Evolutionary conservation across 1,139 yeast genomes (phyloP).

Genomic region (Debaryomyces robertsiae): DNA sequence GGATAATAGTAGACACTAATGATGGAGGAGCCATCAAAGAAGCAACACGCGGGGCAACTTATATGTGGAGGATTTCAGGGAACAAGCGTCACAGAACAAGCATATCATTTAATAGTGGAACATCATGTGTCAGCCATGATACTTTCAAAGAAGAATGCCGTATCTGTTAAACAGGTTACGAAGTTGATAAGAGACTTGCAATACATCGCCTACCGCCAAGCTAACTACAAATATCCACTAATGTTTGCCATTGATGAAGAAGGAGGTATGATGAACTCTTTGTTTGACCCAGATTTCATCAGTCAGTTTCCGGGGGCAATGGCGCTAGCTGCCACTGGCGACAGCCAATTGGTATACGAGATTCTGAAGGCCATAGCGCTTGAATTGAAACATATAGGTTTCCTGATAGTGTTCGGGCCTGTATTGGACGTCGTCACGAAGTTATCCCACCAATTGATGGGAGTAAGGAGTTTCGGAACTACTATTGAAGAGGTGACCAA

Average conservation of each 20-base stretch:
- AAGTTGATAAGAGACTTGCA: conserved; percentile 57
- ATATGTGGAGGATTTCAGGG: conserved; percentile 68
- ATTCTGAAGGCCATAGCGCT: conserved; percentile 58
- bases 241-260: conserved; percentile 84
- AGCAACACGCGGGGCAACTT: conserved; percentile 49
- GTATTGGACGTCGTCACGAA: conserved; percentile 65
- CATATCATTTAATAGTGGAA: conserved; percentile 54
- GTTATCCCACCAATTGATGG: conserved; percentile 58
- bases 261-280: conserved; percentile 68
- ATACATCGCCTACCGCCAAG: conserved; percentile 52
- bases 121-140: conserved; percentile 61
- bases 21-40: conserved; percentile 5
- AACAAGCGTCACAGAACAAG: conserved; percentile 56
- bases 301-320: conserved; percentile 68
- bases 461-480: conserved; percentile 65
- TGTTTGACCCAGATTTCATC: conserved; percentile 53
- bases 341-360: conserved; percentile 51
- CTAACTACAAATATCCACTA: conserved; percentile 57
- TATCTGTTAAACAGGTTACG: conserved; percentile 53
- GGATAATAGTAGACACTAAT: background rate
- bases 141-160: conserved; percentile 56
- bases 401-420: conserved; percentile 63
- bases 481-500: conserved; percentile 59
- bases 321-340: conserved; percentile 64
- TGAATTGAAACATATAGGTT: conserved; percentile 57